Percentiles rank a stretch among this genome's conserved stretches.
phyloP scores from a whole-genome alignment of 176 grass and related monocot species.

The Canna indica region DNA sequence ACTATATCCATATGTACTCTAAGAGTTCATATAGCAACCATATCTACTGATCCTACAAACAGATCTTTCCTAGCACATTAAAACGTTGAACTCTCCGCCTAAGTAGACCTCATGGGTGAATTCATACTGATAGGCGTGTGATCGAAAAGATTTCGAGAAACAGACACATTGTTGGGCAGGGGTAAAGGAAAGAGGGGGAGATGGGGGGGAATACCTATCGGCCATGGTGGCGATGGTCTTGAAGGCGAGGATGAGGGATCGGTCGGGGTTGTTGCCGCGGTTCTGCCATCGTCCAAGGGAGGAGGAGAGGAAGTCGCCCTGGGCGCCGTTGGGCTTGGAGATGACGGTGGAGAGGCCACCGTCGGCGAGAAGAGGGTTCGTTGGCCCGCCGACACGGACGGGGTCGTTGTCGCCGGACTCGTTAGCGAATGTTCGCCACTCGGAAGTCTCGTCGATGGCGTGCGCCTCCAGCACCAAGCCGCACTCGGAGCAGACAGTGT shows the following conservation, averaged over 20 bases:
- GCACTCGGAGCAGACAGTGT: slow-evolving; percentile 3
- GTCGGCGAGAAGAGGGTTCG: background rate
- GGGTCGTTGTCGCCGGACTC: slow-evolving; percentile 5
- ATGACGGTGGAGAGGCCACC: background rate
- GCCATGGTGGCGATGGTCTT: slow-evolving; percentile 3
- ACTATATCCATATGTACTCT: background rate
- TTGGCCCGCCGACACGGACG: background rate
- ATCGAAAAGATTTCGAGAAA: background rate
- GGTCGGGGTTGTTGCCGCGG: background rate
- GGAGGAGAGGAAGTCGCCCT: slow-evolving; percentile 1
- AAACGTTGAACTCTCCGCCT: background rate
- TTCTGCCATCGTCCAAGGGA: background rate
- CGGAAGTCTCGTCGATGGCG: slow-evolving; percentile 2
- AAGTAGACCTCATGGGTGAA: background rate
- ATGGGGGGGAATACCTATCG: background rate
- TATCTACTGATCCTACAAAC: background rate
- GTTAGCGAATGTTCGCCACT: background rate
- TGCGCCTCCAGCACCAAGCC: slow-evolving; percentile 1
- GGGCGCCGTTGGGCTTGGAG: slow-evolving; percentile 2
- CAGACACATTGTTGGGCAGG: background rate
- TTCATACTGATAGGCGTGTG: background rate
- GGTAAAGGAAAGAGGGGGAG: background rate
- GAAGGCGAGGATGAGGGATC: background rate
- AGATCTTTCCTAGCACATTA: background rate
- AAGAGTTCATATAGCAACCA: background rate